Conservation (phyloP, 768 basidiomycete genomes). For the Hygrophoropsis aurantiaca region DNA sequence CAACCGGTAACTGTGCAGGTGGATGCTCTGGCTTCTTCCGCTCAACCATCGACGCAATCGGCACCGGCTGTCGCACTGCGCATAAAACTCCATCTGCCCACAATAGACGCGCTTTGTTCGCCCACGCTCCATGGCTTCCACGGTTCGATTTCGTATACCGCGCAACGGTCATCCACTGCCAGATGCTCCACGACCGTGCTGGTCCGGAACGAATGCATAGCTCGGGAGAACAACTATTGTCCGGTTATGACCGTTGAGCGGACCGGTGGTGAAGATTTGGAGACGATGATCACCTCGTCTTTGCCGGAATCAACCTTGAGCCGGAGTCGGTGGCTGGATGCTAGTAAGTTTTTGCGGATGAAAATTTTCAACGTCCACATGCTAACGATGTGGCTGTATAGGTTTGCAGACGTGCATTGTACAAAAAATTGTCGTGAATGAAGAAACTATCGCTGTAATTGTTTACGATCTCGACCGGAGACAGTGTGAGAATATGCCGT, state of each 20-base stretch:
- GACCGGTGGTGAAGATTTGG: slow-evolving; percentile 43
- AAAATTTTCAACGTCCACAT: slow-evolving; percentile 17
- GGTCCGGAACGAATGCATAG: slow-evolving; percentile 47
- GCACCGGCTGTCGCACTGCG: slow-evolving; percentile 50
- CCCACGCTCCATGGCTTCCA: slow-evolving; percentile 65
- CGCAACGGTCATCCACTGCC: slow-evolving; percentile 52
- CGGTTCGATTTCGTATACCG: slow-evolving; percentile 53
- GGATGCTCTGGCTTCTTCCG: slow-evolving; percentile 47
- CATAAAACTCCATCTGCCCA: slow-evolving; percentile 57
- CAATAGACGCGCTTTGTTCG: slow-evolving; percentile 51
- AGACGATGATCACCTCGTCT: slow-evolving; percentile 50
- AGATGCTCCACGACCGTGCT: slow-evolving; percentile 66
- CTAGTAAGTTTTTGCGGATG: slow-evolving; percentile 45
- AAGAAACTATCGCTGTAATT: slow-evolving; percentile 59
- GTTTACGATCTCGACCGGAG: slow-evolving; percentile 69
- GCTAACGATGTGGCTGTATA: slow-evolving; percentile 35
- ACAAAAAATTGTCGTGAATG: slow-evolving; percentile 71
- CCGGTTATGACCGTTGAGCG: slow-evolving; percentile 42
- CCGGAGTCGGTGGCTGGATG: slow-evolving; percentile 70
- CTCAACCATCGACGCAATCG: slow-evolving; percentile 32
- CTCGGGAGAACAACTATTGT: slow-evolving; percentile 50
- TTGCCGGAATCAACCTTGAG: slow-evolving; percentile 68
- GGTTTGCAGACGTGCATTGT: slow-evolving; percentile 56
- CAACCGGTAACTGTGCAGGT: slow-evolving; percentile 58
- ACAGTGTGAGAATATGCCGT: slow-evolving; percentile 49